phyloP scores from a whole-genome alignment of 768 basidiomycete genomes.

The Melanogaster broomeanus region DNA sequence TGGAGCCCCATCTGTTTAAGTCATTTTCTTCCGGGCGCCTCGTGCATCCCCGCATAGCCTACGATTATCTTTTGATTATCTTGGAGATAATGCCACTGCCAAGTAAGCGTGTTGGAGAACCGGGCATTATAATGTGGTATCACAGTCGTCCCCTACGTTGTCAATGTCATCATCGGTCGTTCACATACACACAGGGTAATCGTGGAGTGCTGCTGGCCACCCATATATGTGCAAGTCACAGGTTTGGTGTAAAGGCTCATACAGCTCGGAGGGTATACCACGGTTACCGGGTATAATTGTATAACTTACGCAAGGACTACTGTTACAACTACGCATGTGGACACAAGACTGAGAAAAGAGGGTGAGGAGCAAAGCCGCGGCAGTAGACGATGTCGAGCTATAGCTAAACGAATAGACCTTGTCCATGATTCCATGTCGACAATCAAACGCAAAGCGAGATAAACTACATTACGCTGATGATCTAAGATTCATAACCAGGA shows the following conservation, averaged over 20 bases:
- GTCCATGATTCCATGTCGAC: not conserved
- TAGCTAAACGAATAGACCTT: not conserved
- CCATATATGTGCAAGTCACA: conserved; percentile 4
- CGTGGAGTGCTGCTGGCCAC: no score
- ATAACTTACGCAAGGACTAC: conserved; percentile 24
- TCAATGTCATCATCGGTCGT: no score
- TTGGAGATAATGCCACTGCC: not conserved
- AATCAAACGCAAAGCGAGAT: not conserved
- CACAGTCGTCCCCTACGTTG: no score
- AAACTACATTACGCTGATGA: not conserved
- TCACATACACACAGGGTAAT: no score
- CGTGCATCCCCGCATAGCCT: conserved; percentile 11
- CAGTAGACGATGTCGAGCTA: no score
- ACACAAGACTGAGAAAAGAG: conserved; percentile 4
- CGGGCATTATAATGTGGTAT: not conserved
- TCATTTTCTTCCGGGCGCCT: not conserved
- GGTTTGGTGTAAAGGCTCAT: conserved; percentile 9
- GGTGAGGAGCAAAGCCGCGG: not conserved
- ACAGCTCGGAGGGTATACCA: conserved; percentile 2
- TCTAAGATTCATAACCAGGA: conserved; percentile 18
- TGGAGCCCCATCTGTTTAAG: conserved; percentile 5
- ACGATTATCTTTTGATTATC: not conserved
- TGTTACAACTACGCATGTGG: conserved; percentile 4
- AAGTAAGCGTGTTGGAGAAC: not conserved
- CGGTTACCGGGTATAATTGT: conserved; percentile 21